These are phyloP conservation scores for Mangifera indica DNA, from an alignment of 345 rosid species.

Conservation along the genomic window DNA sequence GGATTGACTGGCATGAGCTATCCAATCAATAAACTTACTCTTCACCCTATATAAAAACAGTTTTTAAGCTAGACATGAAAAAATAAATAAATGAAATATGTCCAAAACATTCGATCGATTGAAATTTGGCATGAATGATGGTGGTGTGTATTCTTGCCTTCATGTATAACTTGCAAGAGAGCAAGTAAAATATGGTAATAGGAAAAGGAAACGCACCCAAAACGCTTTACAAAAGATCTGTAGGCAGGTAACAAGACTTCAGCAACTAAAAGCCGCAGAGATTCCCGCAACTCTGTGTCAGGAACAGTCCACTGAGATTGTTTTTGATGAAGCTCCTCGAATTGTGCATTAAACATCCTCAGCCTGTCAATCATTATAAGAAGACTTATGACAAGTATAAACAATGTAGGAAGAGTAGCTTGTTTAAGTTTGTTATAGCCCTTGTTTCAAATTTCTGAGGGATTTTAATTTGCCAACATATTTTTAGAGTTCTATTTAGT, in stretches of 20 bases:
- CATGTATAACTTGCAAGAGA: background rate
- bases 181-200: constrained; percentile 74
- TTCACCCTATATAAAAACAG: background rate
- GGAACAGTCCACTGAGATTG: constrained; percentile 99
- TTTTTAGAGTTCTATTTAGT: no score
- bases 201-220: constrained; percentile 49
- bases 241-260: constrained; percentile 97
- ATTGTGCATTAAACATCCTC: constrained; percentile 80
- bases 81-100: background rate
- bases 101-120: background rate
- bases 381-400: background rate
- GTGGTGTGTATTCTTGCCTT: background rate
- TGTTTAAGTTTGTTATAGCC: no score
- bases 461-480: no score
- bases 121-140: background rate
- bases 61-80: background rate
- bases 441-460: no score
- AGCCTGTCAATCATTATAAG: constrained; percentile 54
- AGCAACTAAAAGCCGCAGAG: constrained; percentile 97
- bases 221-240: constrained; percentile 84
- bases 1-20: background rate
- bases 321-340: constrained; percentile 96
- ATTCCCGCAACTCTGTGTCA: constrained; percentile 91
- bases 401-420: no score
- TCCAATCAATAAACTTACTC: background rate